Base-by-base conservation (phyloP, 2,329 filamentous ascomycete species). In the Arthrobotrys conoides region DNA sequence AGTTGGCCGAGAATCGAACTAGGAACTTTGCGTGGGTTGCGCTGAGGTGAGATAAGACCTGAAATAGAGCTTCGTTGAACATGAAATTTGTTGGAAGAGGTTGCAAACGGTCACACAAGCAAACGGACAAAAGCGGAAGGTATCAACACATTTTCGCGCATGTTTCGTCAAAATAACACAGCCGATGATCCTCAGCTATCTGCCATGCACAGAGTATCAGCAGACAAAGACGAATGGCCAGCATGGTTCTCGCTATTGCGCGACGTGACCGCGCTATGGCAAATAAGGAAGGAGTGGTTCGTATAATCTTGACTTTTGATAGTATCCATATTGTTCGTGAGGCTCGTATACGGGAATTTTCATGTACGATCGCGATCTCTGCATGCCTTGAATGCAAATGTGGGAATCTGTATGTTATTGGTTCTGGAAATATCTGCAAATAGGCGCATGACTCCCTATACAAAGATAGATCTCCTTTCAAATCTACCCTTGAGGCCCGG, bases 71-170 rank as follows among this genome's bases (percentile, higher is more conserved):
- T 18, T 61, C 16, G 22, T 24, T 66, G 22, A 48, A 24, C 6
- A 27, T 49, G 59, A 44, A 71, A 63, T 44, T 76, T 76, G 72
- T 76, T 71, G 72, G 55, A 64, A n/a, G 55, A 70, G 30, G 65
- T 76, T 76, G 72, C 33, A 27, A 36, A 33, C 41, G 33, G 66
- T 71, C 48, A 65, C 69, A 76, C 72, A 76, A 63, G 57, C 57
- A 33, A 22, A 70, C 36, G n/a, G 20, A 55, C 73, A 4, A 67
- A 77, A 71, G 59, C 6, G 73, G 73, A 67, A 77, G 73, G 73
- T 77, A 55, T 36, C 73, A 77, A 77, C 73, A 61, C 73, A 71
- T 44, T 61, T 27, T 9, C 2, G n/a, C 6, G 18, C 57, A 24
- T 1, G 10, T 24, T 48, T 38, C 33, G 49, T 22, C 61, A 65